Conservation (phyloP, 2,329 filamentous ascomycete species). For the Arthrocladium fulminans region DNA sequence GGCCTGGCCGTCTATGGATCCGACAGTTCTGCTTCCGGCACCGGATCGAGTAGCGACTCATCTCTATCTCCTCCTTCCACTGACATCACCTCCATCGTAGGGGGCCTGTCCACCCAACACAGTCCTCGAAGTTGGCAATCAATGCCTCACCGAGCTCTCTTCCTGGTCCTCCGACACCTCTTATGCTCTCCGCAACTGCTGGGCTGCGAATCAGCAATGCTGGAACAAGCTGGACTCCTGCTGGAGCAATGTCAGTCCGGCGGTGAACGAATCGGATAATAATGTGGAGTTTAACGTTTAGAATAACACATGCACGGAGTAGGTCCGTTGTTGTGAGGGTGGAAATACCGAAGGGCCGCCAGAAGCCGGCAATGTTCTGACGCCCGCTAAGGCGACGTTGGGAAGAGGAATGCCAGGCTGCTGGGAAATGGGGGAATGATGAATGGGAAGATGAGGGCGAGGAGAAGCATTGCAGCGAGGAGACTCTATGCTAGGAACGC, state of each 20-base stretch:
- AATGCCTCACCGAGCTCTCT: conserved; percentile 57
- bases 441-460: background rate
- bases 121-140: conserved; percentile 61
- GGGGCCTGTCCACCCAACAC: conserved; percentile 40
- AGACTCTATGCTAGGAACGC: too few relatives aligned
- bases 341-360: conserved; percentile 37
- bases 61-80: background rate
- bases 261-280: conserved; percentile 48
- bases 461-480: too few relatives aligned
- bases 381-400: conserved; percentile 15
- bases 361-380: conserved; percentile 34
- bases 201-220: conserved; percentile 45
- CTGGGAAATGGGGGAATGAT: background rate
- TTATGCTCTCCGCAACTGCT: conserved; percentile 43
- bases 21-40: conserved; percentile 12
- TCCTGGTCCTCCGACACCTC: conserved; percentile 43
- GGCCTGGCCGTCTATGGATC: conserved; percentile 50
- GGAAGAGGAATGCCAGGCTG: background rate
- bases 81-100: background rate
- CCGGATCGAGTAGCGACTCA: background rate
- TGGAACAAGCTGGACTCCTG: conserved; percentile 53
- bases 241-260: conserved; percentile 36
- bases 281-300: conserved; percentile 49
- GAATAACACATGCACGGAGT: conserved; percentile 51
- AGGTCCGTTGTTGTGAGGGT: conserved; percentile 34